phyloP scores from a whole-genome alignment of 2,329 filamentous ascomycete genomes.

The Claviceps purpurea region DNA sequence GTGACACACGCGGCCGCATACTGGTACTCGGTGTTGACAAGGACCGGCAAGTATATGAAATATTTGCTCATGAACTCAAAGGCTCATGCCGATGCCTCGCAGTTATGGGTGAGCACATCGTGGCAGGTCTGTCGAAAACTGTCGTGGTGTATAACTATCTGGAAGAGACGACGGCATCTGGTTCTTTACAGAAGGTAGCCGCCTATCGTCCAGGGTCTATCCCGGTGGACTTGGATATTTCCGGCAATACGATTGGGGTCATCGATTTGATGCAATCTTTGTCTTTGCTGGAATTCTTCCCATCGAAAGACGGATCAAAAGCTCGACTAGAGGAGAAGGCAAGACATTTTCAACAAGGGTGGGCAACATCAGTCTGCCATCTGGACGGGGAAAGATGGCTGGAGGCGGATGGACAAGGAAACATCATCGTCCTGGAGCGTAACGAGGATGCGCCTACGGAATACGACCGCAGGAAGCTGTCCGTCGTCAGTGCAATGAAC shows the following conservation, averaged over 20 bases:
- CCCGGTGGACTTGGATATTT: constrained; percentile 67
- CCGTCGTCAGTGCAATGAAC: constrained; percentile 67
- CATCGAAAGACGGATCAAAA: constrained; percentile 39
- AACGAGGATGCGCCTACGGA: constrained; percentile 60
- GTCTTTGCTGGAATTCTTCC: constrained; percentile 59
- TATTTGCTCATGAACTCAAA: constrained; percentile 56
- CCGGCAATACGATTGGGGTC: constrained; percentile 64
- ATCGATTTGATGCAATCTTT: constrained; percentile 92
- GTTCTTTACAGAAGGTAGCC: constrained; percentile 54
- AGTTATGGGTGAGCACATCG: constrained; percentile 62
- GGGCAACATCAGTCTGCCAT: constrained; percentile 66
- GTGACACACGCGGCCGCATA: constrained; percentile 55
- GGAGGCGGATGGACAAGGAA: constrained; percentile 76
- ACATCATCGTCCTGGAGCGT: constrained; percentile 65
- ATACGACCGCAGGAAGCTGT: constrained; percentile 58
- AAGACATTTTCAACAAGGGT: constrained; percentile 68
- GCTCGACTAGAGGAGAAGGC: constrained; percentile 60
- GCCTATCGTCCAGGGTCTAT: constrained; percentile 72
- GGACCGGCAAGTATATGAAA: constrained; percentile 57
- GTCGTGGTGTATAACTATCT: constrained; percentile 47
- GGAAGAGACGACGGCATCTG: constrained; percentile 41
- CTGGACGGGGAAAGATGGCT: constrained; percentile 65
- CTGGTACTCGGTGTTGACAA: constrained; percentile 72
- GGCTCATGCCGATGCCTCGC: constrained; percentile 71
- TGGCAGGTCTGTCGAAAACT: constrained; percentile 82